Base-by-base conservation (phyloP, 2,329 filamentous ascomycete species). In the Penicillium sclerotigenum region DNA sequence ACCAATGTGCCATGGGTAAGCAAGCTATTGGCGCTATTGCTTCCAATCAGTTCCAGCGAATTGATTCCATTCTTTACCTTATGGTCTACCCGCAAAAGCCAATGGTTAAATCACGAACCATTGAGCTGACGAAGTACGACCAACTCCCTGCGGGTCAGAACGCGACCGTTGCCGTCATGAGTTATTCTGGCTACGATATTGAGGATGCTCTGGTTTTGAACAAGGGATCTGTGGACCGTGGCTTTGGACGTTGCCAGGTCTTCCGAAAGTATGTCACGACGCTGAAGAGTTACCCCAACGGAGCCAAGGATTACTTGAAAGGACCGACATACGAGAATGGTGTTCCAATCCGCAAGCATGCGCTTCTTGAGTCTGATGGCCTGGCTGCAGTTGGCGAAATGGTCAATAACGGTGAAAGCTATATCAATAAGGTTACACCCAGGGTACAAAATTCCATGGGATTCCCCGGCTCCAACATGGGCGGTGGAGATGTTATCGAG, bases 1-100 rank as follows among this genome's bases (percentile, higher is more conserved):
- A 99, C 70, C 93, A 97, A 81, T 97, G 93, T 77, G 94, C 94
- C 77, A 99, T 99, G 94, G 94, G 94, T 83, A 99, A 99, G 78
- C 94, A 99, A 88, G 94, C 94, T 37, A 97, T 99, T 72, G 94
- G 94, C 33, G 92, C 93, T 33, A 97, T 99, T 71, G 94, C 93
- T 16, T 96, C 96, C 71, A 99, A 99, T 71, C 94, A 99, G 73
- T 96, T 97, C 77, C 90, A 93, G 67, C 87, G 94, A 54, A 97
- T 99, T 72, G 94, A 99, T 69, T 97, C 93, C 0, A 81, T 99
- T 16, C 84, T 99, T 7, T 97, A 97, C 71, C 89, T 96, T 1
- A 90, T 99, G 79, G 94, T 99, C 4, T 99, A 99, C 69, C 94
- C 94, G 7, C 95, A 99, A 71, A 87, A 96, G 66, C 94, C 94